phyloP scores from a whole-genome alignment of 2,329 filamentous ascomycete genomes.

The Neonectria coccinea region DNA sequence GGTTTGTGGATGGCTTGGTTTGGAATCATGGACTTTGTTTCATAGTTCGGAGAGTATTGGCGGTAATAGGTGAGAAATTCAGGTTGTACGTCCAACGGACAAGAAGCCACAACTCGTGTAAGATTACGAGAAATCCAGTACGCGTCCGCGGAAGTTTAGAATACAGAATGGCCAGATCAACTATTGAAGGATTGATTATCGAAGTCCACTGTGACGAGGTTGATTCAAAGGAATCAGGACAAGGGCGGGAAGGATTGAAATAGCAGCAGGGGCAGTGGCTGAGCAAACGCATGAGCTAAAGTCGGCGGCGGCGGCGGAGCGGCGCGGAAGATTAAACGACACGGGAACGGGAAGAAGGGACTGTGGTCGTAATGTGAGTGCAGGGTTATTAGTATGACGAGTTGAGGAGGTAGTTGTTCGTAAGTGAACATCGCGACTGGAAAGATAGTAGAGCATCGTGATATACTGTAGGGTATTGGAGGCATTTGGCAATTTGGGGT shows the following conservation, averaged over 20 bases:
- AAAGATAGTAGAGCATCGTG: neutral
- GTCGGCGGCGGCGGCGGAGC: conserved; percentile 10
- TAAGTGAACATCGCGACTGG: neutral
- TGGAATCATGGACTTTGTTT: neutral
- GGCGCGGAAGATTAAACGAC: conserved; percentile 11
- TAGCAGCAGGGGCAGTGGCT: conserved; percentile 43
- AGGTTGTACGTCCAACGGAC: neutral
- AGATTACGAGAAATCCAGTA: neutral
- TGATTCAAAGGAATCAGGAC: conserved; percentile 2
- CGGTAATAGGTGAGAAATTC: neutral
- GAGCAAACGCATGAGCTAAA: conserved; percentile 27
- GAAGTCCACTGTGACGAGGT: neutral
- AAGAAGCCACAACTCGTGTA: neutral
- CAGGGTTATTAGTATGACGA: neutral
- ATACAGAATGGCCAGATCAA: neutral
- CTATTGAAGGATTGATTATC: neutral
- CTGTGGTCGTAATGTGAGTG: neutral
- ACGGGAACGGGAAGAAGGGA: neutral
- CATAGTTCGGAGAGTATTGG: neutral
- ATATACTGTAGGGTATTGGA: neutral
- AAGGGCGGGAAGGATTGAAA: conserved; percentile 28
- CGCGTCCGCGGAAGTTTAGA: neutral
- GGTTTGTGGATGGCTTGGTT: neutral
- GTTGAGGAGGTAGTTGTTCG: neutral
- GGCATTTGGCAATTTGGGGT: too few relatives aligned